Evolutionary conservation across 2,329 filamentous ascomycete species (phyloP).

Genomic region (Calonectria naviculata): DNA sequence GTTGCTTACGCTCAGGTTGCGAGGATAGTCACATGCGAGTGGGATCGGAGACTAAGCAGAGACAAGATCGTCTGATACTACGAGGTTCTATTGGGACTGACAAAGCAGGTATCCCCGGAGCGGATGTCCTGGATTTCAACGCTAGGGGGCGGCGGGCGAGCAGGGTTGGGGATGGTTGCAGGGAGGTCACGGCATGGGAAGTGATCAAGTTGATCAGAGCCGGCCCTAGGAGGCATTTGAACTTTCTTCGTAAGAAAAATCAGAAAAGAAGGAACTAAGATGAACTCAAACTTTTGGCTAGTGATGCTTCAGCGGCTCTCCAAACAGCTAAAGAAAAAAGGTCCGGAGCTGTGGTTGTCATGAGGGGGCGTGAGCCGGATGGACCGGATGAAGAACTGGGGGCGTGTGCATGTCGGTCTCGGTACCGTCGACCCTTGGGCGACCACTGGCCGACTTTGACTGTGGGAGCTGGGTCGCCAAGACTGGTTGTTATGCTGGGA

Average conservation of each 20-base stretch:
- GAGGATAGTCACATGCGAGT: background rate
- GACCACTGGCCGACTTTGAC: background rate
- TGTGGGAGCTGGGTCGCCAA: background rate
- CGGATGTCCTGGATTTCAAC: background rate
- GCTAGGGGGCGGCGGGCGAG: background rate
- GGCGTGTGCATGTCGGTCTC: background rate
- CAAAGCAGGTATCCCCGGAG: background rate
- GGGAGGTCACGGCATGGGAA: background rate
- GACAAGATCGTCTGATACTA: background rate
- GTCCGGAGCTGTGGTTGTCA: background rate
- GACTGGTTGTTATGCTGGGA: too few species aligned
- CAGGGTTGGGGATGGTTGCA: background rate
- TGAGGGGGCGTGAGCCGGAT: constrained; percentile 3
- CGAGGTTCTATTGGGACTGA: background rate
- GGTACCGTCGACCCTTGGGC: background rate
- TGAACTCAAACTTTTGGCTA: background rate
- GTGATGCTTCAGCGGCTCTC: background rate
- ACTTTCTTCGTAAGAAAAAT: background rate
- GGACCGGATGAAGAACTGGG: background rate
- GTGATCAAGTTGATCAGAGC: background rate
- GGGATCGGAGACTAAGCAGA: background rate
- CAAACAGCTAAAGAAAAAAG: background rate
- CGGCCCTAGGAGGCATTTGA: background rate
- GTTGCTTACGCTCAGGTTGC: background rate
- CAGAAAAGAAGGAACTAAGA: background rate